These are phyloP conservation scores for Botrytis medusae DNA, from an alignment of 2,329 filamentous ascomycete genomes.

Conservation along the genomic window DNA sequence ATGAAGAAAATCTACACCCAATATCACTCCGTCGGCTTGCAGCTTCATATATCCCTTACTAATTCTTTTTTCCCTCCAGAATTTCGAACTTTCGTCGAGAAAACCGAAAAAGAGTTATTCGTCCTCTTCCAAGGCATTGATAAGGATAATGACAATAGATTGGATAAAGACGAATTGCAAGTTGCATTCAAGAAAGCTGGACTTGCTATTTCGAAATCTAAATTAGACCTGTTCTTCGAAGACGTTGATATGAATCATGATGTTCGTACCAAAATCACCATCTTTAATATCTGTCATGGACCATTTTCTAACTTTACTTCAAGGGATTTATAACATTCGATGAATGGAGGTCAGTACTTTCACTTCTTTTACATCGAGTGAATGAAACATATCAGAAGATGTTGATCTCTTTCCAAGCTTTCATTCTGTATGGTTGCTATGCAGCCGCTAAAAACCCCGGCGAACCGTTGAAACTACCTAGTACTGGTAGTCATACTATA, in stretches of 20 bases:
- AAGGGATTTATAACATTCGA: conserved; percentile 74
- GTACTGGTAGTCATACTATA: background rate
- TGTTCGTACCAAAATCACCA: conserved; percentile 29
- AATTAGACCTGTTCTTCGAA: conserved; percentile 81
- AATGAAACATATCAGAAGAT: background rate
- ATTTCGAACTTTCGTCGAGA: conserved; percentile 83
- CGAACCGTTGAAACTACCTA: conserved; percentile 2
- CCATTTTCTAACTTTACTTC: conserved; percentile 12
- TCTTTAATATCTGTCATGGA: background rate
- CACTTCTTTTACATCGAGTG: conserved; percentile 1
- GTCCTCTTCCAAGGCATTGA: conserved; percentile 85
- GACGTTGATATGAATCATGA: conserved; percentile 90
- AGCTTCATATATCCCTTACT: conserved; percentile 15
- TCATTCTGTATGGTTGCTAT: background rate
- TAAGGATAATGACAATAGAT: conserved; percentile 76
- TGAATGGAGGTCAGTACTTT: conserved; percentile 81
- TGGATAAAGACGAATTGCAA: conserved; percentile 83
- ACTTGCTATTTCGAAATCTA: conserved; percentile 72
- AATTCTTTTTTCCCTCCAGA: conserved; percentile 52
- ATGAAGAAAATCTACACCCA: background rate
- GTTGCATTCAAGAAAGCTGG: conserved; percentile 76
- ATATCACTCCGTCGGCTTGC: background rate
- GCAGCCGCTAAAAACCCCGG: background rate
- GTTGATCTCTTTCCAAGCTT: background rate
- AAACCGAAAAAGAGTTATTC: conserved; percentile 81